phyloP scores from a whole-genome alignment of 1,284 basidiomycete genomes.

The Tilletia caries region DNA sequence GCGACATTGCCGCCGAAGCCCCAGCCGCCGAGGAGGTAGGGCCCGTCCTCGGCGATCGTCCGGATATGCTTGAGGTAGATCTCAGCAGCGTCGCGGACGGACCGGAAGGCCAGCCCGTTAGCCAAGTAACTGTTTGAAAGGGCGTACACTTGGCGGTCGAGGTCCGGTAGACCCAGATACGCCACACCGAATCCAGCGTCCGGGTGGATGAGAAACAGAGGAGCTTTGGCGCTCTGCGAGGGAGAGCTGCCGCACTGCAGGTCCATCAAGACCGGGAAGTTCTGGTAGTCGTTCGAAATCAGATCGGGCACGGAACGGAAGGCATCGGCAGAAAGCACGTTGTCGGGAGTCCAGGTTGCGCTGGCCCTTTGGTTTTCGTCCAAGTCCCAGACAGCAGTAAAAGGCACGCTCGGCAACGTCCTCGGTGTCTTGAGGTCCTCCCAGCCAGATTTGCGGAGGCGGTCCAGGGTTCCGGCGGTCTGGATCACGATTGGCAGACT shows the following conservation, averaged over 20 bases:
- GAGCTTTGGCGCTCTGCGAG: neutral
- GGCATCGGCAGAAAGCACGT: neutral
- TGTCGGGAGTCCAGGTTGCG: neutral
- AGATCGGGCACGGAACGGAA: neutral
- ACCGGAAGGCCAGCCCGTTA: slow-evolving; percentile 7
- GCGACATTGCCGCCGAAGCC: slow-evolving; percentile 12
- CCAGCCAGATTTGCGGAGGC: neutral
- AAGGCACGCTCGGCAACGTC: neutral
- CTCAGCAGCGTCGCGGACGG: neutral
- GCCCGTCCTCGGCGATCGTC: neutral
- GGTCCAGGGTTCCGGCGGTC: neutral
- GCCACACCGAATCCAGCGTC: slow-evolving; percentile 2
- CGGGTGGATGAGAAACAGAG: slow-evolving; percentile 3
- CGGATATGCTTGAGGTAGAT: slow-evolving; percentile 11
- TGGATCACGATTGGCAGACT: neutral
- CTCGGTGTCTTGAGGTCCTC: neutral
- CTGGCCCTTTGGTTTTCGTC: no score
- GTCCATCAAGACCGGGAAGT: slow-evolving; percentile 10
- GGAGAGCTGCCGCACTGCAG: neutral
- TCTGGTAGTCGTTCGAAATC: neutral
- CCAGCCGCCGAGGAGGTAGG: slow-evolving; percentile 1
- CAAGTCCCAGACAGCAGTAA: neutral
- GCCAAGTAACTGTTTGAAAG: slow-evolving; percentile 6
- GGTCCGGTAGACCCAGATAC: neutral
- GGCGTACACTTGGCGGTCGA: neutral